These are phyloP conservation scores for Anisodus acutangulus DNA, from an alignment of 257 asterid species.

Conservation along the genomic window DNA sequence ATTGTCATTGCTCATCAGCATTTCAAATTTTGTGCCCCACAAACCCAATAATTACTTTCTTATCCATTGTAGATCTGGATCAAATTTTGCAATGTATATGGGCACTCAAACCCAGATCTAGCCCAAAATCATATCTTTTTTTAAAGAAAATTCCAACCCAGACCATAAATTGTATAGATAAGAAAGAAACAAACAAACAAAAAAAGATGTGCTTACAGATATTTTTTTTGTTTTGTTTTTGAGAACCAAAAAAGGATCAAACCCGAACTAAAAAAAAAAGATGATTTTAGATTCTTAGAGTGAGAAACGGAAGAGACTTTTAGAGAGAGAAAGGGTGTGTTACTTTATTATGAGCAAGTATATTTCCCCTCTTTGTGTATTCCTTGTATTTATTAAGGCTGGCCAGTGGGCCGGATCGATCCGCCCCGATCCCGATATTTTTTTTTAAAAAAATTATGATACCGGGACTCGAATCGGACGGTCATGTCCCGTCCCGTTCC, in stretches of 20 bases:
- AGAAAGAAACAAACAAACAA: background rate
- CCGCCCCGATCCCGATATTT: no score
- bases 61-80: background rate
- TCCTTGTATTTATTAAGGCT: no score
- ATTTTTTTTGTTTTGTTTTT: background rate
- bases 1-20: background rate
- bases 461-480: no score
- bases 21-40: background rate
- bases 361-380: background rate
- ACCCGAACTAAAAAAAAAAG: background rate
- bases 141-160: background rate
- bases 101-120: slow-evolving; percentile 22
- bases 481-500: no score
- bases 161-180: slow-evolving; percentile 9
- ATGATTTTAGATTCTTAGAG: background rate
- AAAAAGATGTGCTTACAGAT: background rate
- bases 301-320: slow-evolving; percentile 25
- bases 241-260: background rate
- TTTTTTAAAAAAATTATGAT: no score
- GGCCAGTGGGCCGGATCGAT: no score
- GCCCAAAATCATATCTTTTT: slow-evolving; percentile 25
- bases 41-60: background rate
- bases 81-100: slow-evolving; percentile 9
- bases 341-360: background rate
- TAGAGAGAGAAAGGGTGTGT: slow-evolving; percentile 19